These are phyloP conservation scores for Zoysia matrella DNA, from an alignment of 202 grass and related monocot species.

Conservation along the genomic window DNA sequence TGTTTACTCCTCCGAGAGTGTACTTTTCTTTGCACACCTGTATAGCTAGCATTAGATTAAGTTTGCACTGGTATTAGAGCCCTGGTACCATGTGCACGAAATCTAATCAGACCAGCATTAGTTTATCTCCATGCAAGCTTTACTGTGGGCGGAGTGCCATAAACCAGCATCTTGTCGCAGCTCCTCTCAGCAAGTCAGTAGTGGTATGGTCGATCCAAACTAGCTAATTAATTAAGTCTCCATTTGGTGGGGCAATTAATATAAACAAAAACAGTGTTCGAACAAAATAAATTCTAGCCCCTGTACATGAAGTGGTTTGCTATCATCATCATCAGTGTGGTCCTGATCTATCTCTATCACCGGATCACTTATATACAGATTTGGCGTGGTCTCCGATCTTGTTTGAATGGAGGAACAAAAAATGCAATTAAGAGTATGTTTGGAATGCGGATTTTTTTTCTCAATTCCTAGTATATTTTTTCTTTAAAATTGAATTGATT, in stretches of 20 bases:
- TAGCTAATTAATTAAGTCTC: slow-evolving; percentile 19
- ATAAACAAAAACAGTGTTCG: neutral
- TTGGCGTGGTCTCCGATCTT: slow-evolving; percentile 43
- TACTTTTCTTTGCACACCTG: neutral
- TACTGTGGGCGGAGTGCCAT: slow-evolving; percentile 26
- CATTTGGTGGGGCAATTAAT: slow-evolving; percentile 27
- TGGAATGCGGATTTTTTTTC: too few relatives aligned
- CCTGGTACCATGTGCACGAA: slow-evolving; percentile 26
- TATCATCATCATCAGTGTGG: slow-evolving; percentile 49
- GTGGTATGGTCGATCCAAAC: slow-evolving; percentile 17
- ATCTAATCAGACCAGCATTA: slow-evolving; percentile 19
- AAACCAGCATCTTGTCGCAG: slow-evolving; percentile 32
- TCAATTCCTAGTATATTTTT: neutral
- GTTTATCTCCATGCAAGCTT: slow-evolving; percentile 18
- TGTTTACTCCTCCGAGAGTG: slow-evolving; percentile 4
- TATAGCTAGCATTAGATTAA: neutral
- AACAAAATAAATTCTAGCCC: slow-evolving; percentile 26
- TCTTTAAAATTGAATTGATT: neutral
- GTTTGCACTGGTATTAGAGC: slow-evolving; percentile 17
- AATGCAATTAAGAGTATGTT: too few relatives aligned
- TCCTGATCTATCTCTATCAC: slow-evolving; percentile 43
- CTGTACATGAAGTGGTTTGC: slow-evolving; percentile 34
- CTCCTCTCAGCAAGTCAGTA: neutral
- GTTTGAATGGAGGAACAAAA: slow-evolving; percentile 33
- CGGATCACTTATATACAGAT: slow-evolving; percentile 38